Evolutionary conservation across 371 early-diverging fungal genomes (phyloP).

Genomic region (Apophysomyces elegans): DNA sequence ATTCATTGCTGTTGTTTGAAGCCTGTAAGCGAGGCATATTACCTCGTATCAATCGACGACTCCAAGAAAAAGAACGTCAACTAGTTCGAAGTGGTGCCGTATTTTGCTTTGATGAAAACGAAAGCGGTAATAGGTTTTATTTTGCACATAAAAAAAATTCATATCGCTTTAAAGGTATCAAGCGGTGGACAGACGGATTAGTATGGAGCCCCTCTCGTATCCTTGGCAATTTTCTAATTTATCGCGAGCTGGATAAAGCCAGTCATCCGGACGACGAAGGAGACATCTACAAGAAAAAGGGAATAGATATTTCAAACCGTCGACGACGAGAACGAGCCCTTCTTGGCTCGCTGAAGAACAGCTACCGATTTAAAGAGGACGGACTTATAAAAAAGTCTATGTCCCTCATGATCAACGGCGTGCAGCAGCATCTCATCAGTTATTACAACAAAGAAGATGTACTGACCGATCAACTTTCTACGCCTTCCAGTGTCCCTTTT

Average conservation of each 20-base stretch:
- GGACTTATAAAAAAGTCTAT: constrained; percentile 85
- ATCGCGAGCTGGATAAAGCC: constrained; percentile 54
- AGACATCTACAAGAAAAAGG: constrained; percentile 8
- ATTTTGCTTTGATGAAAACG: constrained; percentile 73
- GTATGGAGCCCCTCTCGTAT: constrained; percentile 70
- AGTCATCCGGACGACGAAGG: constrained; percentile 15
- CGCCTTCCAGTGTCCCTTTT: constrained; percentile 49
- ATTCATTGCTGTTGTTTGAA: constrained; percentile 71
- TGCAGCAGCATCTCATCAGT: constrained; percentile 78
- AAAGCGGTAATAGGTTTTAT: constrained; percentile 46
- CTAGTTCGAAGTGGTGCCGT: constrained; percentile 66
- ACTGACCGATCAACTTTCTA: constrained; percentile 43
- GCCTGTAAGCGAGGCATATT: constrained; percentile 62
- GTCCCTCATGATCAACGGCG: constrained; percentile 71
- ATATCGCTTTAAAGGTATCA: constrained; percentile 42
- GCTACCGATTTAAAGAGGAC: constrained; percentile 67
- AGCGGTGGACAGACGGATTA: constrained; percentile 73
- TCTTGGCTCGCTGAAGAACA: constrained; percentile 57
- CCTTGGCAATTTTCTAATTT: constrained; percentile 57
- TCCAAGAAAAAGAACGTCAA: constrained; percentile 63
- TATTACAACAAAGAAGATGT: constrained; percentile 81
- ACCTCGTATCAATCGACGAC: constrained; percentile 61
- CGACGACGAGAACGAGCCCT: constrained; percentile 44
- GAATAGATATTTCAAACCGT: background rate
- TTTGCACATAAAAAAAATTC: background rate